A percentile compares a stretch with the other conserved stretches of the same genome.
Evolutionary conservation across 768 basidiomycete species (phyloP).

Genomic region (Wakefieldia striispora): DNA sequence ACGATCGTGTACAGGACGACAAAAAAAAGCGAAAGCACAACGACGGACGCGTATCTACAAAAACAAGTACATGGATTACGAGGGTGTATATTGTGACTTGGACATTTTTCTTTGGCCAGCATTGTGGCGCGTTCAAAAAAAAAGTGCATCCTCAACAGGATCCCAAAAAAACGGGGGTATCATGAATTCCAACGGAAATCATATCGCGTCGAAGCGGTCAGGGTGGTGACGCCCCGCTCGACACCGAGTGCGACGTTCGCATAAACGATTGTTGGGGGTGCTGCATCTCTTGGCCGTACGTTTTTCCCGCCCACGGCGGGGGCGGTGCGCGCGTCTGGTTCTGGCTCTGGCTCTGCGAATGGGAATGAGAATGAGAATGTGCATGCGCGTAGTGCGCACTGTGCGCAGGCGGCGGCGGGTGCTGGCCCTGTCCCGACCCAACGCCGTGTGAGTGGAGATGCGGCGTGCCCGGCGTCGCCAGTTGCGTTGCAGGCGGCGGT

Average conservation of each 20-base stretch:
- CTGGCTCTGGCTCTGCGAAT: slow-evolving; percentile 3
- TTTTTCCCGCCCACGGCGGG: slow-evolving; percentile 24
- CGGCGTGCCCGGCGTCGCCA: slow-evolving; percentile 1
- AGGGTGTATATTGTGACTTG: no score
- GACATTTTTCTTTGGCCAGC: no score
- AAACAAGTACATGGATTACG: no score
- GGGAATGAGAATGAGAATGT: no score
- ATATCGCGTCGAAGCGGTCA: slow-evolving; percentile 1
- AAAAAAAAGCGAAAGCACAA: no score
- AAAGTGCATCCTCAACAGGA: no score
- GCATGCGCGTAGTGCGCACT: slow-evolving; percentile 1
- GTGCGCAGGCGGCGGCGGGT: slow-evolving; percentile 5
- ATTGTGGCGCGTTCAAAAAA: no score
- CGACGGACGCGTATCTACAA: no score
- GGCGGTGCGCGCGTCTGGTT: slow-evolving; percentile 16
- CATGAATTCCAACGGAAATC: no score
- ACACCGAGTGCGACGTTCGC: slow-evolving; percentile 43
- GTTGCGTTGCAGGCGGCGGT: slow-evolving; percentile 7
- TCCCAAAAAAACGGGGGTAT: no score
- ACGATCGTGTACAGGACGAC: no score
- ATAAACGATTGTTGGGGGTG: slow-evolving; percentile 48
- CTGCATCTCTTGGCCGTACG: slow-evolving; percentile 22
- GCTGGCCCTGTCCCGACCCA: slow-evolving; percentile 3
- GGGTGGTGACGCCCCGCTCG: slow-evolving; percentile 36
- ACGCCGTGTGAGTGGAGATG: slow-evolving; percentile 12